Evolutionary conservation across 495 filamentous ascomycete genomes (phyloP).

Genomic region (Aspergillus indologenus): DNA sequence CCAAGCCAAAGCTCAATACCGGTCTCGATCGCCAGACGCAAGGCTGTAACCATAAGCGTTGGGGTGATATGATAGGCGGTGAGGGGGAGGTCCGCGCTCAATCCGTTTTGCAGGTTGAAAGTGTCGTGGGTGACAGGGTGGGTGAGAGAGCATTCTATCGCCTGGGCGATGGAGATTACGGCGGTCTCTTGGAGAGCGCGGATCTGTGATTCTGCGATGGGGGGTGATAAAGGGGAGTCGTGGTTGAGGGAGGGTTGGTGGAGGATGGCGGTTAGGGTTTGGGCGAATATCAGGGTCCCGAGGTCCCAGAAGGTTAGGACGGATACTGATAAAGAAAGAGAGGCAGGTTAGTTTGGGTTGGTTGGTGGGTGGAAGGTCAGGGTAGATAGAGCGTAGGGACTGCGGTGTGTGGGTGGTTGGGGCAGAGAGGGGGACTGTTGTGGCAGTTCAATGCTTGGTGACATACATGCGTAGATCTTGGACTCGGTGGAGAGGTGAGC

Average conservation of each 20-base stretch:
- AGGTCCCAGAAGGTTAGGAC: conserved; percentile 21
- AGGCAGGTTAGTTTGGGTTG: too few relatives aligned
- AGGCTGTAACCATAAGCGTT: conserved; percentile 15
- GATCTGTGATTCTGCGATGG: too few relatives aligned
- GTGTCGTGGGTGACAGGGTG: neutral
- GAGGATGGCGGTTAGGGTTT: conserved; percentile 10
- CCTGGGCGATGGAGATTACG: too few relatives aligned
- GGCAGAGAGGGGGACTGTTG: too few relatives aligned
- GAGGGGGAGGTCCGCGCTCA: conserved; percentile 1
- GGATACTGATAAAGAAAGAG: conserved; percentile 12
- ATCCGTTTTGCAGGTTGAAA: conserved; percentile 24
- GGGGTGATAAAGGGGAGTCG: too few relatives aligned
- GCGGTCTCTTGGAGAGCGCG: too few relatives aligned
- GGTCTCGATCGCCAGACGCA: conserved; percentile 22
- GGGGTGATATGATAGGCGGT: conserved; percentile 21
- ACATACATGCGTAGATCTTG: conserved; percentile 20
- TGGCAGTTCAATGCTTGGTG: neutral
- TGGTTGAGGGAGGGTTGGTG: neutral
- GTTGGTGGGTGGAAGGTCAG: too few relatives aligned
- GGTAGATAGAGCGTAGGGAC: too few relatives aligned
- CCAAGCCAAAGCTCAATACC: conserved; percentile 8
- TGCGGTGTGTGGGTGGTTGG: too few relatives aligned
- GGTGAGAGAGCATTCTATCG: too few relatives aligned
- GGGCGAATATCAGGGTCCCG: conserved; percentile 17
- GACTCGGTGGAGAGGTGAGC: conserved; percentile 16